phyloP scores from a whole-genome alignment of 768 basidiomycete species.

The Lentinus tigrinus region DNA sequence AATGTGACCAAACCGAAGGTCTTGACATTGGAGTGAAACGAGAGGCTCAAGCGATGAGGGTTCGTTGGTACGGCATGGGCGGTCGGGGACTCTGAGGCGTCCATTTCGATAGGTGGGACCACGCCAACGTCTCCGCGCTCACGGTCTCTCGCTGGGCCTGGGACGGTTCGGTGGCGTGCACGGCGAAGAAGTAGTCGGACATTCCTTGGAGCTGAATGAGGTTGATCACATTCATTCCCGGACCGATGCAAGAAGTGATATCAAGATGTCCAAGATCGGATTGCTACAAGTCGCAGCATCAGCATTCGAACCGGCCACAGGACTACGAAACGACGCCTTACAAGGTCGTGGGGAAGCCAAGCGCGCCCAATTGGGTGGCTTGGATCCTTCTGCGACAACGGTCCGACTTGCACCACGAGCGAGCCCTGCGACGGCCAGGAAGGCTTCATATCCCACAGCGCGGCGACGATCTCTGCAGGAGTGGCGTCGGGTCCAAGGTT shows the following conservation, averaged over 20 bases:
- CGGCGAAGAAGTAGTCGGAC: constrained; percentile 20
- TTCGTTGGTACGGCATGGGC: too few relatives aligned
- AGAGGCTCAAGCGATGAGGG: too few relatives aligned
- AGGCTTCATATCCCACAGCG: not conserved
- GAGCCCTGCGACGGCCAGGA: not conserved
- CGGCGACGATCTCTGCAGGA: not conserved
- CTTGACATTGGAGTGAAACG: not conserved
- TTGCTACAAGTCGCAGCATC: not conserved
- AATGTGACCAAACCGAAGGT: too few relatives aligned
- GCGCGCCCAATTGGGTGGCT: not conserved
- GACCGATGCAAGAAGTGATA: constrained; percentile 16
- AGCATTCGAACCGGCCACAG: not conserved
- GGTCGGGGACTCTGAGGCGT: not conserved
- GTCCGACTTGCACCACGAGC: not conserved
- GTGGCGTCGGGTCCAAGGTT: constrained; percentile 1
- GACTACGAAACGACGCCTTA: not conserved
- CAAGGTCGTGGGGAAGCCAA: not conserved
- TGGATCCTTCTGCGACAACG: not conserved
- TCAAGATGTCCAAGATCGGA: constrained; percentile 20
- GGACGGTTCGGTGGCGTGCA: constrained; percentile 21
- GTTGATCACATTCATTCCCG: constrained; percentile 18
- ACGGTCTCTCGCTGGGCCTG: constrained; percentile 2
- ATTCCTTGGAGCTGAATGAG: constrained; percentile 23
- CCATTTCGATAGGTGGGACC: not conserved
- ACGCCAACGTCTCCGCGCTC: not conserved